Base-by-base conservation (phyloP, 2,329 filamentous ascomycete genomes). In the Diplodia intermedia region DNA sequence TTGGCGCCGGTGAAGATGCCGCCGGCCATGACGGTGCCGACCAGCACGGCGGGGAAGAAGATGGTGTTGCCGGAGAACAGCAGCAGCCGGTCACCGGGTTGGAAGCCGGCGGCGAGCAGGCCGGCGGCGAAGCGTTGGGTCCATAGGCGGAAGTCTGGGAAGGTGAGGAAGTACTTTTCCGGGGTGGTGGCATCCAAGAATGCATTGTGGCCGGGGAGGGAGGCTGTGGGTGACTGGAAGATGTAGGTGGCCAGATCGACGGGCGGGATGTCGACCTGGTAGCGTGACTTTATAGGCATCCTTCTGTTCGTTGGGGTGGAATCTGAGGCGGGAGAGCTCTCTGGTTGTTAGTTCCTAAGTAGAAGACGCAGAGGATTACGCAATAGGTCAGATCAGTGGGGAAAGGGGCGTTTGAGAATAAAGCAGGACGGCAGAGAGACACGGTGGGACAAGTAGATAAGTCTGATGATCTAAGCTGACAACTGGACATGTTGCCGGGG, bases 1-100 rank as follows among this genome's bases (percentile, higher is more conserved):
- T 92, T 93, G 1, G 90, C 90, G 31, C 91, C 91, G 0, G 89
- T 91, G 80, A 94, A 94, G 66, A 94, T 82, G 1, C 90, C 91
- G 4, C 91, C 91, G 0, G 91, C 90, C 87, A 93, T 93, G 62
- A 93, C 83, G 23, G 91, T 83, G 18, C 91, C 91, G 77, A 93
- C 83, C 66, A 94, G 87, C 1, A 91, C 82, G 0, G 87, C 82
- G 0, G 91, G 90, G 75, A 90, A 92, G 80, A 90, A 92, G 15
- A 94, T 78, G 71, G 86, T 89, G 78, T 94, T 94, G 26, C 88
- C 86, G 0, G 90, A 89, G 78, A 90, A 94, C 23, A 94, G 80
- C 56, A 94, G 80, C 4, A 94, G 87, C 2, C 91, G 87, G 72
- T 93, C 91, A 12, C 91, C 90, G 0, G 82, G 81, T 70, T 88